phyloP scores from a whole-genome alignment of 768 basidiomycete genomes.

The Lactarius tabidus region DNA sequence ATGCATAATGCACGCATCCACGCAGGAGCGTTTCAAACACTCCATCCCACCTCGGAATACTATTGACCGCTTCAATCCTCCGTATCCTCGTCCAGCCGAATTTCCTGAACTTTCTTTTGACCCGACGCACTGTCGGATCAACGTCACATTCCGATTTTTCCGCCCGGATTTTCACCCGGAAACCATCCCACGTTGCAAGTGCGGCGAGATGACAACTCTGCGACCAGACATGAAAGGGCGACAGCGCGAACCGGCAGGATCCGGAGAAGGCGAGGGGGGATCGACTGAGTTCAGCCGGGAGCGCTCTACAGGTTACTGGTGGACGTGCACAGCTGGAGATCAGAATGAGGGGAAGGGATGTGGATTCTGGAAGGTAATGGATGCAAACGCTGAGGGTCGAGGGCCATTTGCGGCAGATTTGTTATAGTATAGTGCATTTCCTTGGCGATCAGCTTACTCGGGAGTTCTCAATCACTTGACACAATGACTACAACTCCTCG shows the following conservation, averaged over 20 bases:
- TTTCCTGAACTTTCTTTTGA: slow-evolving; percentile 22
- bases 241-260: slow-evolving; percentile 30
- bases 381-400: slow-evolving; percentile 63
- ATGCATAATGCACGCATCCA: slow-evolving; percentile 83
- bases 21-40: slow-evolving; percentile 81
- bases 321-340: slow-evolving; percentile 74
- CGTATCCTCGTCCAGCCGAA: slow-evolving; percentile 35
- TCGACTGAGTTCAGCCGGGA: slow-evolving; percentile 29
- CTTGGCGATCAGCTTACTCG: too few species aligned
- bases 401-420: slow-evolving; percentile 41
- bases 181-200: slow-evolving; percentile 68
- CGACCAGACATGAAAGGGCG: slow-evolving; percentile 78
- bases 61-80: slow-evolving; percentile 69
- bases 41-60: slow-evolving; percentile 66
- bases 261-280: slow-evolving; percentile 14
- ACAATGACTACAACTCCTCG: slow-evolving; percentile 41
- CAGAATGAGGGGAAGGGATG: slow-evolving; percentile 85
- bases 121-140: slow-evolving; percentile 43
- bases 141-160: slow-evolving; percentile 84
- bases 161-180: slow-evolving; percentile 72
- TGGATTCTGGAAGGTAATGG: slow-evolving; percentile 68
- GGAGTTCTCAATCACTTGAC: not conserved
- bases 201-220: slow-evolving; percentile 64
- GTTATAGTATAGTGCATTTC: not conserved
- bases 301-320: slow-evolving; percentile 60